Conservation (phyloP, 495 filamentous ascomycete genomes). For the Aspergillus conjunctus region DNA sequence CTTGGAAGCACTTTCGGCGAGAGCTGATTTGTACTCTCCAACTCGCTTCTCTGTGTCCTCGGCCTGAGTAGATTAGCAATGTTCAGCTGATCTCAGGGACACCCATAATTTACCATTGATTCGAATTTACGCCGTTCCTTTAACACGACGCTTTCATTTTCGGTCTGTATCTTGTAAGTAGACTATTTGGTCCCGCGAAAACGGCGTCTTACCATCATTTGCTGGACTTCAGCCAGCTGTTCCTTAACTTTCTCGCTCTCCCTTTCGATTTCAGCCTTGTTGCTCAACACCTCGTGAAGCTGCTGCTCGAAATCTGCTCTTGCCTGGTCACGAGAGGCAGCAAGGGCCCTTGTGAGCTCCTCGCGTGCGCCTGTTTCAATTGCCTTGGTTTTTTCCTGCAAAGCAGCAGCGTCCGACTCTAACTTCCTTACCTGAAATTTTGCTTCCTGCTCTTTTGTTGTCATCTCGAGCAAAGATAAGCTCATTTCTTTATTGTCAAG, state of each 20-base stretch:
- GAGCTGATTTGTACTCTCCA: slow-evolving; percentile 22
- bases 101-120: slow-evolving; percentile 19
- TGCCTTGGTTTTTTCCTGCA: slow-evolving; percentile 26
- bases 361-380: slow-evolving; percentile 30
- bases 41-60: slow-evolving; percentile 28
- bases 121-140: slow-evolving; percentile 15
- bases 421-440: slow-evolving; percentile 18
- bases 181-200: background rate
- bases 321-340: slow-evolving; percentile 24
- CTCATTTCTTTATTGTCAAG: slow-evolving; percentile 23
- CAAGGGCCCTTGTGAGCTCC: slow-evolving; percentile 28
- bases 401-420: slow-evolving; percentile 24
- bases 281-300: slow-evolving; percentile 24
- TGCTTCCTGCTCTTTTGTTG: slow-evolving; percentile 15
- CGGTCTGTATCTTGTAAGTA: slow-evolving; percentile 28
- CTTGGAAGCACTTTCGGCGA: slow-evolving; percentile 20
- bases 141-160: slow-evolving; percentile 19
- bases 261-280: slow-evolving; percentile 29
- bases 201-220: slow-evolving; percentile 29
- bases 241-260: slow-evolving; percentile 14
- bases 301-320: slow-evolving; percentile 30
- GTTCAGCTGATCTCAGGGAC: background rate
- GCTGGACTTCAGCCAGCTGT: slow-evolving; percentile 27
- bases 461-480: slow-evolving; percentile 24
- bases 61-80: slow-evolving; percentile 29